A percentile compares a stretch with the other conserved stretches of the same genome.
Conservation (phyloP, 23 red algal species). For the Porphyridium purpureum region DNA sequence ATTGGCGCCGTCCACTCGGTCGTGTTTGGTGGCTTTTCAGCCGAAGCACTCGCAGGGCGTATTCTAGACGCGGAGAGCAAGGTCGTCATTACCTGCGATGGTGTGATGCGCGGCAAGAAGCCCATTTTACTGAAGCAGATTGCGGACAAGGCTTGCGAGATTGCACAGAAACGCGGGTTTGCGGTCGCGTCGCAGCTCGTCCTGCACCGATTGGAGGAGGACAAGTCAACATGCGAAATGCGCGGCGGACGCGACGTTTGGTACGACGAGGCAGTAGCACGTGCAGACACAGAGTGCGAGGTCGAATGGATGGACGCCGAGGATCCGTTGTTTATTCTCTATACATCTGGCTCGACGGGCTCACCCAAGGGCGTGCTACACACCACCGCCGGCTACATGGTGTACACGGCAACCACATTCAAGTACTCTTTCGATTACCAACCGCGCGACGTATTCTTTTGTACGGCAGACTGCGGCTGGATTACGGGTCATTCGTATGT, state of each 20-base stretch:
- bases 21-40: constrained; percentile 89
- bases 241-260: constrained; percentile 25
- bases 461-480: constrained; percentile 97
- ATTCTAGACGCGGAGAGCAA: constrained; percentile 29
- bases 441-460: constrained; percentile 84
- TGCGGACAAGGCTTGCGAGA: constrained; percentile 56
- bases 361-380: constrained; percentile 92
- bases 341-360: constrained; percentile 82
- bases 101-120: constrained; percentile 51
- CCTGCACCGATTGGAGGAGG: not conserved
- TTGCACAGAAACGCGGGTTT: constrained; percentile 15
- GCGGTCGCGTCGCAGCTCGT: constrained; percentile 36
- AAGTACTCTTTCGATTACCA: constrained; percentile 95
- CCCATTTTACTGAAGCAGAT: constrained; percentile 53
- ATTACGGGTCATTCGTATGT: constrained; percentile 98
- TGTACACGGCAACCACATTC: constrained; percentile 69
- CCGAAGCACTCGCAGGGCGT: constrained; percentile 71
- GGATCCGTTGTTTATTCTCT: constrained; percentile 90
- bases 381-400: constrained; percentile 79
- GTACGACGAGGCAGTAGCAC: constrained; percentile 25
- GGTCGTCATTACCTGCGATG: constrained; percentile 65
- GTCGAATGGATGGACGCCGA: constrained; percentile 91
- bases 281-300: constrained; percentile 6
- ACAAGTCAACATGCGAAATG: not conserved
- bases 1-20: constrained; percentile 96